phyloP scores from a whole-genome alignment of 1,139 yeast species.

The Scheffersomyces parashehatae region DNA sequence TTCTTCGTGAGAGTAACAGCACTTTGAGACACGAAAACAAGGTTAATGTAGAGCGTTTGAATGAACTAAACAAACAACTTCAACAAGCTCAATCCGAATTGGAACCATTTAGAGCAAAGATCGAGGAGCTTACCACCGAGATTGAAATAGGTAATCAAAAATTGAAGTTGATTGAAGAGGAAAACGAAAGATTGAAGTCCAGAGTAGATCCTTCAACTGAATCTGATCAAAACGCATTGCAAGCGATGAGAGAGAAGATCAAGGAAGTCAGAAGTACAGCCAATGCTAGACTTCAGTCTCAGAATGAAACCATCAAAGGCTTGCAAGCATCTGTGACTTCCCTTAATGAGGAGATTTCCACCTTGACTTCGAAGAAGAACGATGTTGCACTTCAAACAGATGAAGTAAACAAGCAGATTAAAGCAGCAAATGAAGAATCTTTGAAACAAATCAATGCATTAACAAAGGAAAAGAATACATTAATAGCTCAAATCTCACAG shows the following conservation, averaged over 20 bases:
- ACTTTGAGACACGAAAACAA: slow-evolving; percentile 60
- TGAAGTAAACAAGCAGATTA: not conserved
- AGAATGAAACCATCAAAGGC: slow-evolving; percentile 23
- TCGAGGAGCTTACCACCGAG: slow-evolving; percentile 25
- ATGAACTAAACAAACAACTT: slow-evolving; percentile 23
- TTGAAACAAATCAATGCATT: slow-evolving; percentile 8
- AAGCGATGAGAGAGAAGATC: slow-evolving; percentile 27
- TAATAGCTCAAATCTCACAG: slow-evolving; percentile 11
- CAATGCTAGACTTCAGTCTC: slow-evolving; percentile 19
- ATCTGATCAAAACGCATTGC: slow-evolving; percentile 16
- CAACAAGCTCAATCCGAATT: slow-evolving; percentile 16
- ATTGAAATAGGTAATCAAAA: slow-evolving; percentile 34
- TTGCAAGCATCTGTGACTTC: slow-evolving; percentile 21
- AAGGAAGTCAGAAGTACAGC: slow-evolving; percentile 33
- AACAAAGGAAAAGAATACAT: slow-evolving; percentile 13
- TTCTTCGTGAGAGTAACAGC: slow-evolving; percentile 72
- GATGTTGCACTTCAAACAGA: not conserved
- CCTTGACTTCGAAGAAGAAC: slow-evolving; percentile 8
- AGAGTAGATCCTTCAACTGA: slow-evolving; percentile 19
- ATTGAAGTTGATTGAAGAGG: slow-evolving; percentile 37
- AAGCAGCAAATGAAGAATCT: slow-evolving; percentile 5
- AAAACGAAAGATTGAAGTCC: slow-evolving; percentile 33
- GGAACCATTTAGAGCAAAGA: slow-evolving; percentile 20
- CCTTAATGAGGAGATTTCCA: slow-evolving; percentile 11
- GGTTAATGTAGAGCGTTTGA: slow-evolving; percentile 22